These are phyloP conservation scores for Melampsora americana DNA, from an alignment of 1,284 basidiomycete genomes.

Conservation along the genomic window DNA sequence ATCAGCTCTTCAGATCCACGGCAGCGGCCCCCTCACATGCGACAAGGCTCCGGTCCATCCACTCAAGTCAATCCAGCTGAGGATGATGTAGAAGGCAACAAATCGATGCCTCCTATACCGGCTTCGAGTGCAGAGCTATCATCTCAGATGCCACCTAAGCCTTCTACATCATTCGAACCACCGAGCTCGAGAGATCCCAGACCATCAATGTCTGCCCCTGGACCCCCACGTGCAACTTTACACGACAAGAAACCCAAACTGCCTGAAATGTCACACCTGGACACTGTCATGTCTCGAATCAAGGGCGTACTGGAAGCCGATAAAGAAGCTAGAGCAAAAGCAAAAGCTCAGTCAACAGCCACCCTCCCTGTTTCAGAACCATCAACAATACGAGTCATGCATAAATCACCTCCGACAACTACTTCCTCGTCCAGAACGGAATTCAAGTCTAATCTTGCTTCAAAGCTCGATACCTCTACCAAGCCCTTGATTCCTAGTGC, in stretches of 20 bases:
- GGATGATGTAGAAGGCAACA: not conserved
- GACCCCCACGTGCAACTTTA: not conserved
- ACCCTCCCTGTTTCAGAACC: not conserved
- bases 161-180: conserved; percentile 5
- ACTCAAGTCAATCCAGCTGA: not conserved
- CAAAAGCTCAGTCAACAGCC: not conserved
- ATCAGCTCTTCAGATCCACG: conserved; percentile 16
- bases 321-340: conserved; percentile 39
- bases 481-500: not conserved
- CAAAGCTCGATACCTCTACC: not conserved
- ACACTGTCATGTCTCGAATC: conserved; percentile 44
- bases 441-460: not conserved
- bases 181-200: not conserved
- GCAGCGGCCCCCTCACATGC: conserved; percentile 27
- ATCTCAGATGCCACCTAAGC: not conserved
- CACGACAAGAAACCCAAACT: conserved; percentile 38
- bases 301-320: conserved; percentile 43
- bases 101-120: not conserved
- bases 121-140: not conserved
- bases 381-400: not conserved
- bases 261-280: conserved; percentile 42
- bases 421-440: not conserved
- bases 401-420: conserved; percentile 1
- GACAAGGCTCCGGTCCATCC: not conserved
- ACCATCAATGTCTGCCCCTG: not conserved